Evolutionary conservation across 2,329 filamentous ascomycete species (phyloP).

Genomic region (Colletotrichum australisinense): DNA sequence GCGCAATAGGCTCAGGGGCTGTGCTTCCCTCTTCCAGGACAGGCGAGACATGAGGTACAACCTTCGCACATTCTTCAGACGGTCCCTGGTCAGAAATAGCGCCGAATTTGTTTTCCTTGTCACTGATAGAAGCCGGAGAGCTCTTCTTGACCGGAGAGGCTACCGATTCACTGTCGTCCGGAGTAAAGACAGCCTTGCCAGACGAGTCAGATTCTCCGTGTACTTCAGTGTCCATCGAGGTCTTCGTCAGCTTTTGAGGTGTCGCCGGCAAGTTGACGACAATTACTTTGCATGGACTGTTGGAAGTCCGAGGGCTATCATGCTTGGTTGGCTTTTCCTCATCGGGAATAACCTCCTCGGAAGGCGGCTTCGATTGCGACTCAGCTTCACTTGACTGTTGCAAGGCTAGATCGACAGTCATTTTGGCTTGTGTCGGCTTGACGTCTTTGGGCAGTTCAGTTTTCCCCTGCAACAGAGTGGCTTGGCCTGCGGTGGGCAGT

Average conservation of each 20-base stretch:
- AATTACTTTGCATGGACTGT: not conserved
- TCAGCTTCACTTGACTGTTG: slow-evolving; percentile 9
- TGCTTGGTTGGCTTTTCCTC: slow-evolving; percentile 5
- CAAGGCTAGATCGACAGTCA: not conserved
- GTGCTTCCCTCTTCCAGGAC: not conserved
- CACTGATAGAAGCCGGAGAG: not conserved
- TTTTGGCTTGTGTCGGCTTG: not conserved
- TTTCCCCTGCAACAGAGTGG: not conserved
- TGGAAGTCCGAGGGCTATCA: not conserved
- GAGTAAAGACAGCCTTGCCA: not conserved
- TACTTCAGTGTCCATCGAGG: not conserved
- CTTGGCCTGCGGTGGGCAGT: no score
- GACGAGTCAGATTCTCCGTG: not conserved
- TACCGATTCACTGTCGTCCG: not conserved
- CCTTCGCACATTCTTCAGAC: not conserved
- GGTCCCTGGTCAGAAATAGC: not conserved
- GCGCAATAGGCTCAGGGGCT: not conserved
- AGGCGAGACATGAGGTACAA: not conserved
- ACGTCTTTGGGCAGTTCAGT: not conserved
- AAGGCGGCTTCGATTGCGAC: slow-evolving; percentile 44
- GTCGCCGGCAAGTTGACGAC: slow-evolving; percentile 24
- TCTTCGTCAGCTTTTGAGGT: slow-evolving; percentile 8
- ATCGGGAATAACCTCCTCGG: slow-evolving; percentile 41
- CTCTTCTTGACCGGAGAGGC: not conserved
- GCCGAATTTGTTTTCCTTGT: not conserved